These are phyloP conservation scores for Calonectria multiphialidica DNA, from an alignment of 2,329 filamentous ascomycete genomes.

Conservation along the genomic window DNA sequence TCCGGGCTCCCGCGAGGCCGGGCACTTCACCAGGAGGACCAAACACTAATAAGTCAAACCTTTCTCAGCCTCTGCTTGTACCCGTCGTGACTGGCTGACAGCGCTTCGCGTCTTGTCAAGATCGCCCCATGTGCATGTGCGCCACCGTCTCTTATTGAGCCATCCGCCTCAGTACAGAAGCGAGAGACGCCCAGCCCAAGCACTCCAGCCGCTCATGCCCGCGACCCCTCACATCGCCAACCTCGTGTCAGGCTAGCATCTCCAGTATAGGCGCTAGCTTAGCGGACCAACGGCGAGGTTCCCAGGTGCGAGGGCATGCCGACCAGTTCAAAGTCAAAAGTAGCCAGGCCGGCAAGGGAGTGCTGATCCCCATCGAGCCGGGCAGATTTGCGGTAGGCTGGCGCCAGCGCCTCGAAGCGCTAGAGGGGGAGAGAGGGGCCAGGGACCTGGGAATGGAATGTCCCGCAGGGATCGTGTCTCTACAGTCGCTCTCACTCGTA, in stretches of 20 bases:
- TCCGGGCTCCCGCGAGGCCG: constrained; percentile 1
- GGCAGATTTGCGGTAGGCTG: constrained; percentile 24
- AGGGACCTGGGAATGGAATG: constrained; percentile 31
- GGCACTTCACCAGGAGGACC: background rate
- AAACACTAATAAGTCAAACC: background rate
- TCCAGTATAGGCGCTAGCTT: constrained; percentile 5
- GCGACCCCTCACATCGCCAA: constrained; percentile 3
- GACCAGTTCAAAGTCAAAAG: constrained; percentile 30
- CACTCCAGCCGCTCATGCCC: background rate
- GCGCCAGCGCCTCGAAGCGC: constrained; percentile 28
- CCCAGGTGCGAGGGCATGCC: background rate
- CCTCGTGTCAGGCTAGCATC: constrained; percentile 5
- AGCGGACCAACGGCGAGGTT: constrained; percentile 13
- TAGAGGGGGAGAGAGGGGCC: constrained; percentile 16
- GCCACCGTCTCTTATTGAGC: constrained; percentile 1
- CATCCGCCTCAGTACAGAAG: constrained; percentile 5
- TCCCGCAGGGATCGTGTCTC: constrained; percentile 5
- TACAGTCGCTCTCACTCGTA: constrained; percentile 21
- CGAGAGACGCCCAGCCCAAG: constrained; percentile 11
- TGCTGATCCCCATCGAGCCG: constrained; percentile 34
- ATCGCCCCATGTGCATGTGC: background rate
- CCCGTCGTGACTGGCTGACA: constrained; percentile 1
- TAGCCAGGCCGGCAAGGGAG: constrained; percentile 32
- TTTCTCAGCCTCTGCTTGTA: background rate
- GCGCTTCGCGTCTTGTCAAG: background rate